Conservation (phyloP, 148 eudicot genomes). For the Persicaria tinctoria region DNA sequence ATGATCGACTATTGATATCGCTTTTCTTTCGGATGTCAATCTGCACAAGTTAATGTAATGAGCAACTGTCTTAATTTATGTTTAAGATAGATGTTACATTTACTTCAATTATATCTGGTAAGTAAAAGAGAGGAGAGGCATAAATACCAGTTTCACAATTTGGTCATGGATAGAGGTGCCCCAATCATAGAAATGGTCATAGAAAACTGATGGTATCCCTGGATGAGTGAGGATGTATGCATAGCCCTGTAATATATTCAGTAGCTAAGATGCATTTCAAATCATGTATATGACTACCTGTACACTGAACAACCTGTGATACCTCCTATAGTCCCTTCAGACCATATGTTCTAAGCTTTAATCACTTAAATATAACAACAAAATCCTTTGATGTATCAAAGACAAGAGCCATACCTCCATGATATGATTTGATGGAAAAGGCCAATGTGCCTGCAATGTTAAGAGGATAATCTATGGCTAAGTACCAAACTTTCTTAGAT, state of each 20-base stretch:
- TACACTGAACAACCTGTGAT: background rate
- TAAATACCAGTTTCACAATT: conserved; percentile 74
- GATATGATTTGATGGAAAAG: conserved; percentile 67
- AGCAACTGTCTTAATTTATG: background rate
- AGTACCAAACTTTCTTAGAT: background rate
- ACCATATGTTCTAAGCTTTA: background rate
- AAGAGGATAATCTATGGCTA: background rate
- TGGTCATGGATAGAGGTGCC: conserved; percentile 66
- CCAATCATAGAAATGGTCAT: conserved; percentile 91
- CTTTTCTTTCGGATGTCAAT: conserved; percentile 49
- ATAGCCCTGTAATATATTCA: conserved; percentile 53
- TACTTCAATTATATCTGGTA: background rate
- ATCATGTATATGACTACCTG: background rate
- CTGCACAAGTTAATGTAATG: conserved; percentile 25
- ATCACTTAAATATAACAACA: no score
- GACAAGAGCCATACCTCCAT: conserved; percentile 60
- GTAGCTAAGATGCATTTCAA: background rate
- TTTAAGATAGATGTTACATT: background rate
- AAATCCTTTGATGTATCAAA: background rate
- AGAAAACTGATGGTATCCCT: conserved; percentile 75
- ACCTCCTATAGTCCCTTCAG: background rate
- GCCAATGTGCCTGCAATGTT: conserved; percentile 89
- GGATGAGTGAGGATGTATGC: conserved; percentile 94
- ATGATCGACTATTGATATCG: conserved; percentile 66
- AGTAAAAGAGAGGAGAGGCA: background rate